phyloP scores from a whole-genome alignment of 2,329 filamentous ascomycete species.

The Cordyceps militaris region DNA sequence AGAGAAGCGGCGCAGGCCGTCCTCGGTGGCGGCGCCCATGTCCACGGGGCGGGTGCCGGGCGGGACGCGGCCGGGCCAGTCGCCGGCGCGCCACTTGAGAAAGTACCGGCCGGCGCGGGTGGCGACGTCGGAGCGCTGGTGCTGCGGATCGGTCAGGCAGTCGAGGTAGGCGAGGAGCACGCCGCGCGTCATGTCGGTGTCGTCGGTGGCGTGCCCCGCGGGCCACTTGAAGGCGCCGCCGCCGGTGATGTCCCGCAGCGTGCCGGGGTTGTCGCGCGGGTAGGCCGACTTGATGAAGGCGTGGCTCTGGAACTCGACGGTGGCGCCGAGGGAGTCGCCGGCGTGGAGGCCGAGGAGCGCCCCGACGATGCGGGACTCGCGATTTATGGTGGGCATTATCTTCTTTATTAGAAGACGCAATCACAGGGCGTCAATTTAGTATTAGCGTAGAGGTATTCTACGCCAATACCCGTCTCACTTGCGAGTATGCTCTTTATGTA shows the following conservation, averaged over 20 bases:
- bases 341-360: constrained; percentile 40
- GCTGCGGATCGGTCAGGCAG: not conserved
- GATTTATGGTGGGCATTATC: not conserved
- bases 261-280: constrained; percentile 25
- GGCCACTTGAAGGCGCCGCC: constrained; percentile 38
- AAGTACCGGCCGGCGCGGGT: constrained; percentile 31
- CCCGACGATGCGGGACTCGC: constrained; percentile 29
- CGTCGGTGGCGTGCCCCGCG: constrained; percentile 39
- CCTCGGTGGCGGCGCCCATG: constrained; percentile 32
- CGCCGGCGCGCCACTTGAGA: constrained; percentile 34
- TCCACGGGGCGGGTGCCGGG: constrained; percentile 29
- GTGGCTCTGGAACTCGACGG: constrained; percentile 36
- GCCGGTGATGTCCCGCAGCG: constrained; percentile 32
- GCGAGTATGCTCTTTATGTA: no score
- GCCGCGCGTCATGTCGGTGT: constrained; percentile 40
- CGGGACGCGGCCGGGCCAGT: constrained; percentile 35
- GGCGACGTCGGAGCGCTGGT: constrained; percentile 18
- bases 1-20: constrained; percentile 27
- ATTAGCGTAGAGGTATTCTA: no score
- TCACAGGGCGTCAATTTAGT: no score
- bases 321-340: constrained; percentile 40
- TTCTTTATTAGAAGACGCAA: no score
- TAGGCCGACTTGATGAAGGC: constrained; percentile 24
- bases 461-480: not conserved
- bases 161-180: constrained; percentile 35